Conservation (phyloP, 2,329 filamentous ascomycete species). For the Paraphaeosphaeria minitans region DNA sequence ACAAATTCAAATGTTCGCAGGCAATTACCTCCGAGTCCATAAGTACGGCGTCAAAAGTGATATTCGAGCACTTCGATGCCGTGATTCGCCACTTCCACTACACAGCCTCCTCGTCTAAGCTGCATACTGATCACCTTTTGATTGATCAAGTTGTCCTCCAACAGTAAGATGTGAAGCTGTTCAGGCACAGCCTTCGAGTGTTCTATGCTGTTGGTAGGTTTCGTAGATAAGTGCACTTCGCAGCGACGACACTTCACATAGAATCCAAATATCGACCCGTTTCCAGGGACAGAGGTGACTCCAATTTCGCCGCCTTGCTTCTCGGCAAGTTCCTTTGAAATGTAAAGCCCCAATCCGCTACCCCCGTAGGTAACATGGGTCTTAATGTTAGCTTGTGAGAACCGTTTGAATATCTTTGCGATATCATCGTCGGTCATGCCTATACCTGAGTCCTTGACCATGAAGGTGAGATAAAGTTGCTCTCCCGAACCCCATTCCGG, state of each 20-base stretch:
- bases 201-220: no score
- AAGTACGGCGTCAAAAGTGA: constrained; percentile 40
- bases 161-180: no score
- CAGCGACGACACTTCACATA: constrained; percentile 47
- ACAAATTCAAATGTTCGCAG: no score
- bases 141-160: no score
- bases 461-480: constrained; percentile 46
- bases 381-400: constrained; percentile 41
- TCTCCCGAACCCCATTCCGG: constrained; percentile 46
- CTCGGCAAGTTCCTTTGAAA: constrained; percentile 48
- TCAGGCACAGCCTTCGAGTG: no score
- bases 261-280: constrained; percentile 52
- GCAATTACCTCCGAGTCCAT: constrained; percentile 48
- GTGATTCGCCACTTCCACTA: constrained; percentile 41
- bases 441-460: constrained; percentile 48
- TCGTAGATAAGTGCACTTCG: no score
- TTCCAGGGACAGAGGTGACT: constrained; percentile 44
- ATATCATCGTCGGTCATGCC: constrained; percentile 49
- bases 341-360: constrained; percentile 52
- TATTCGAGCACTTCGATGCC: constrained; percentile 45
- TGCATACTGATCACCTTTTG: no score
- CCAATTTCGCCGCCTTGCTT: constrained; percentile 54
- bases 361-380: constrained; percentile 51
- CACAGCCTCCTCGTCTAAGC: constrained; percentile 21
- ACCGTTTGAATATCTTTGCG: constrained; percentile 43